phyloP scores from a whole-genome alignment of 257 asterid species.

The Nicotiana tomentosiformis region DNA sequence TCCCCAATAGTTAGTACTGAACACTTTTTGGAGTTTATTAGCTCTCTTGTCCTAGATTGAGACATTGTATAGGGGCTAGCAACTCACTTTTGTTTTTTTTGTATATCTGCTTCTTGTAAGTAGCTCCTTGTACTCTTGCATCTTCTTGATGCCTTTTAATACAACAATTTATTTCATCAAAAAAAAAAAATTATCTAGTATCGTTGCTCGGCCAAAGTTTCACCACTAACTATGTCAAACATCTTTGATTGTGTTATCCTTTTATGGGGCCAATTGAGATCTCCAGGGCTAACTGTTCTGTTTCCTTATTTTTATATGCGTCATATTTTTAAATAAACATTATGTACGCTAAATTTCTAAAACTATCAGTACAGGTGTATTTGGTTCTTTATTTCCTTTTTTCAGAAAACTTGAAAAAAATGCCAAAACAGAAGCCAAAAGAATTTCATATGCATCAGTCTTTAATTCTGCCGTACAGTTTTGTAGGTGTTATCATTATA shows the following conservation, averaged over 20 bases:
- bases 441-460: background rate
- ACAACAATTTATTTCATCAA: too few relatives aligned
- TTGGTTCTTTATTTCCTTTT: background rate
- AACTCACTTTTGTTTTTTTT: too few relatives aligned
- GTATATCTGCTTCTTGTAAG: too few relatives aligned
- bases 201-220: background rate
- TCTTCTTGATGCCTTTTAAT: too few relatives aligned
- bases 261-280: background rate
- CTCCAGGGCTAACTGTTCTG: background rate
- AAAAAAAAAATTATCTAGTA: background rate
- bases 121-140: too few relatives aligned
- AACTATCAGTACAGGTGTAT: background rate
- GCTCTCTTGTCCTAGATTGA: too few relatives aligned
- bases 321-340: background rate
- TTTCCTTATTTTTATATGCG: background rate
- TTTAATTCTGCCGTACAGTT: background rate
- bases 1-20: too few relatives aligned
- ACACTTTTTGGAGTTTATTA: too few relatives aligned
- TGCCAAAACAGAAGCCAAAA: constrained; percentile 4
- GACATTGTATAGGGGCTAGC: too few relatives aligned
- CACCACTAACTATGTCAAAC: background rate
- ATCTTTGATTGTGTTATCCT: background rate
- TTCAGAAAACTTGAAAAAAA: background rate
- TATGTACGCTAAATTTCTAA: background rate
- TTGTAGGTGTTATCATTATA: background rate